Base-by-base conservation (phyloP, 2,329 filamentous ascomycete genomes). In the Microsporum ferrugineum region DNA sequence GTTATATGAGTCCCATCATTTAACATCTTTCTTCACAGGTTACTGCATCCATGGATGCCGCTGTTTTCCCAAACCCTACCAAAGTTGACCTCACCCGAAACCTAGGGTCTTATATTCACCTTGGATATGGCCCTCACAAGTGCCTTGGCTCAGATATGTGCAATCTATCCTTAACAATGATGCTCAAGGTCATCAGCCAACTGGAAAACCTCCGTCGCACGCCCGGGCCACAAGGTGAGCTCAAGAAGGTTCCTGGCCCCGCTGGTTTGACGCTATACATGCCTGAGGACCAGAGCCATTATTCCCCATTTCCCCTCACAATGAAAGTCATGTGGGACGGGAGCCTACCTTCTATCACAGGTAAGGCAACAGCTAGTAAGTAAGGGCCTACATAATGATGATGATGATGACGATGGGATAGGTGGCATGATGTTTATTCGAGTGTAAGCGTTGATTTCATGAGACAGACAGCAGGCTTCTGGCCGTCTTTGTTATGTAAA, bases 91-190 rank as follows among this genome's bases (percentile, higher is more conserved):
- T 78, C 2, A 70, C 72, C 17, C 77, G 79, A 59, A 71, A 75
- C 63, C 65, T 65, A 5, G 69, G 70, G 2, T 66, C 71, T 2
- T 76, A 81, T 23, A 72, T 75, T 0, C 70, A 77, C 29, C 79
- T 76, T 61, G 77, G 77, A 66, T 73, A 73, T 53, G 78, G 78
- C 0, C 73, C 77, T 45, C 79, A 82, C 66, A 71, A 77, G 45
- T 81, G 79, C 61, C 39, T 79, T 2, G 75, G 73, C 43, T 70
- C 72, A 27, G 71, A 78, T 1, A 65, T 80, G 0, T 72, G 75
- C 0, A 69, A 74, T 3, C 67, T 73, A 0, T 77, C 75, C 47
- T 68, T 80, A 4, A 57, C 63, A 0, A 75, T 75, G 0, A 71
- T 80, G 27, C 65, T 80, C 36, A 78, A 75, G 68, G 71, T 78